Evolutionary conservation across 2,329 filamentous ascomycete genomes (phyloP).

Genomic region (Dactylonectria estremocensis): DNA sequence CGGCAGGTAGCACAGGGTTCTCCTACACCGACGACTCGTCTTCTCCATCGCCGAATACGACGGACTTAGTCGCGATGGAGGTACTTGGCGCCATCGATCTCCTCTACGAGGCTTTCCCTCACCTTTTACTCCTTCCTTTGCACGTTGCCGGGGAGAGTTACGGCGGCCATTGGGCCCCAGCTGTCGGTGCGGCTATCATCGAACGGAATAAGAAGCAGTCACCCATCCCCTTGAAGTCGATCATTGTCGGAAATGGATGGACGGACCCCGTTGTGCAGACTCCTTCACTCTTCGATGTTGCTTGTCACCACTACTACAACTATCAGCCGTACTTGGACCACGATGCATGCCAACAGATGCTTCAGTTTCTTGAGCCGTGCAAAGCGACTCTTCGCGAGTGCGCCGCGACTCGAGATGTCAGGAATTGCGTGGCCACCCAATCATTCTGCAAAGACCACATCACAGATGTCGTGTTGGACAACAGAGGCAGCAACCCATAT

Average conservation of each 20-base stretch:
- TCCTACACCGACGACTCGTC: background rate
- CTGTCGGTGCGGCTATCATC: background rate
- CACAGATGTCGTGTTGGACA: background rate
- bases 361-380: too few relatives aligned
- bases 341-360: too few relatives aligned
- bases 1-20: background rate
- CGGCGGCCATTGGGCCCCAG: background rate
- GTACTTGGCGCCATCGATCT: background rate
- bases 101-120: background rate
- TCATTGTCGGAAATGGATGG: constrained; percentile 1
- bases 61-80: background rate
- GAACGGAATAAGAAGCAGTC: background rate
- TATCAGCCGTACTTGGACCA: too few relatives aligned
- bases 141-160: background rate
- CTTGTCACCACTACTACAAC: background rate
- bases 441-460: too few relatives aligned
- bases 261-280: background rate
- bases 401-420: too few relatives aligned
- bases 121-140: background rate
- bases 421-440: too few relatives aligned
- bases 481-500: background rate
- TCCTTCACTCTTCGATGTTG: background rate
- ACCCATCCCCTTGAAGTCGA: background rate
- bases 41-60: background rate
- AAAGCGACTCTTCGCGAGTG: too few relatives aligned